A percentile compares a stretch with the other conserved stretches of the same genome.
phyloP scores from a whole-genome alignment of 306 rosid species.

The Crotalaria pallida region DNA sequence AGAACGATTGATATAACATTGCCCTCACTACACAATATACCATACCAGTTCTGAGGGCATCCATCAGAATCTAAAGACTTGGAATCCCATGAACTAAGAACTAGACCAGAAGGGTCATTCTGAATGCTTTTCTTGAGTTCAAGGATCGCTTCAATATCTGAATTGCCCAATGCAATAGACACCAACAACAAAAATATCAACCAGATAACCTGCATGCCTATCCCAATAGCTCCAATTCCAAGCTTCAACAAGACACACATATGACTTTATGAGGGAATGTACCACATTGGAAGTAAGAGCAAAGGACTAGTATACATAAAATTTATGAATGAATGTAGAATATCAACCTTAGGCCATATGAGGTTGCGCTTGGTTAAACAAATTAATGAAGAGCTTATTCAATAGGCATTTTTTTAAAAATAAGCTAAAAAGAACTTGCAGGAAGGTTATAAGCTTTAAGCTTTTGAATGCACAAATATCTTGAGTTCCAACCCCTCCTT shows the following conservation, averaged over 20 bases:
- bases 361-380: too few species aligned
- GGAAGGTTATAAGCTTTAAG: too few species aligned
- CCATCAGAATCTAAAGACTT: slow-evolving; percentile 60
- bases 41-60: slow-evolving; percentile 70
- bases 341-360: not conserved
- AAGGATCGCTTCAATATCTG: slow-evolving; percentile 60
- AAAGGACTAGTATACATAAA: not conserved
- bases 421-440: too few species aligned
- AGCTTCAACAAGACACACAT: slow-evolving; percentile 14
- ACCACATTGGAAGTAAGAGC: slow-evolving; percentile 11
- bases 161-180: slow-evolving; percentile 43
- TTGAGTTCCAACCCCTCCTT: too few species aligned
- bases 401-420: too few species aligned
- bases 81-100: slow-evolving; percentile 63
- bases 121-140: slow-evolving; percentile 60
- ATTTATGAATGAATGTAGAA: not conserved
- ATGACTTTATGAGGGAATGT: not conserved
- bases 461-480: too few species aligned
- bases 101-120: slow-evolving; percentile 50
- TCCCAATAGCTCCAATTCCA: slow-evolving; percentile 33
- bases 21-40: slow-evolving; percentile 50
- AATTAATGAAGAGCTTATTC: too few species aligned
- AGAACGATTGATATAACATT: slow-evolving; percentile 50
- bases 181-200: slow-evolving; percentile 39
- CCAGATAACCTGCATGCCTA: slow-evolving; percentile 63